A percentile compares a stretch with the other conserved stretches of the same genome.
These are phyloP conservation scores for Pestalotiopsis sp. DNA, from an alignment of 2,329 filamentous ascomycete genomes.

Conservation along the genomic window DNA sequence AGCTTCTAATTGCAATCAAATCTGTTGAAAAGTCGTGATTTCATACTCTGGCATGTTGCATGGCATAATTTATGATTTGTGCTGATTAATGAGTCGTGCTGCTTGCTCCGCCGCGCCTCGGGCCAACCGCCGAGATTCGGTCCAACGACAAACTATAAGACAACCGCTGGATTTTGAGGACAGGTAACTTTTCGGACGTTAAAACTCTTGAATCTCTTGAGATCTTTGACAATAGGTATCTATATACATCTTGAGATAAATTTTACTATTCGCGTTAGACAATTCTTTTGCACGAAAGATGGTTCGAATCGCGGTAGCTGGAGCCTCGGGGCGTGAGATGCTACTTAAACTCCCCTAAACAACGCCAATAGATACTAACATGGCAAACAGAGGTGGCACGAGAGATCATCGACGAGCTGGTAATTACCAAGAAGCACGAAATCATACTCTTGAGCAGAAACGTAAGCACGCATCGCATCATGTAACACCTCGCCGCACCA, in stretches of 20 bases:
- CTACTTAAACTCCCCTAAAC: not conserved
- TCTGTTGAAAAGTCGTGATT: too few relatives aligned
- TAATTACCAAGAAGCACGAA: conserved; percentile 52
- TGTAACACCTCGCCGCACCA: not conserved
- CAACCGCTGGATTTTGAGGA: not conserved
- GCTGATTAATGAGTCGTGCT: not conserved
- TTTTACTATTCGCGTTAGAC: not conserved
- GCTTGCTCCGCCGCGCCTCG: not conserved
- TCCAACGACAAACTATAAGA: conserved; percentile 6
- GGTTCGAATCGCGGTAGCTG: conserved; percentile 48
- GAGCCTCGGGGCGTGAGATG: conserved; percentile 43
- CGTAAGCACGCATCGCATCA: conserved; percentile 28
- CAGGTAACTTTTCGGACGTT: not conserved
- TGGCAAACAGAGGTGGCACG: conserved; percentile 49
- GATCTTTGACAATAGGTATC: too few relatives aligned
- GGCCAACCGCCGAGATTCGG: not conserved
- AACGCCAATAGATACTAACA: not conserved
- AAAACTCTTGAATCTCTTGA: too few relatives aligned
- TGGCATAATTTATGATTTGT: not conserved
- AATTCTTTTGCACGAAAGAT: conserved; percentile 27
- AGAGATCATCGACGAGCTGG: conserved; percentile 54
- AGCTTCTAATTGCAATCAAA: too few relatives aligned
- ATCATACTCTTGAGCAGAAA: conserved; percentile 54
- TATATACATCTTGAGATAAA: too few relatives aligned
- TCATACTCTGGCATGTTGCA: not conserved